phyloP scores from a whole-genome alignment of 2,329 filamentous ascomycete species.

The Aspergillus luchuensis region DNA sequence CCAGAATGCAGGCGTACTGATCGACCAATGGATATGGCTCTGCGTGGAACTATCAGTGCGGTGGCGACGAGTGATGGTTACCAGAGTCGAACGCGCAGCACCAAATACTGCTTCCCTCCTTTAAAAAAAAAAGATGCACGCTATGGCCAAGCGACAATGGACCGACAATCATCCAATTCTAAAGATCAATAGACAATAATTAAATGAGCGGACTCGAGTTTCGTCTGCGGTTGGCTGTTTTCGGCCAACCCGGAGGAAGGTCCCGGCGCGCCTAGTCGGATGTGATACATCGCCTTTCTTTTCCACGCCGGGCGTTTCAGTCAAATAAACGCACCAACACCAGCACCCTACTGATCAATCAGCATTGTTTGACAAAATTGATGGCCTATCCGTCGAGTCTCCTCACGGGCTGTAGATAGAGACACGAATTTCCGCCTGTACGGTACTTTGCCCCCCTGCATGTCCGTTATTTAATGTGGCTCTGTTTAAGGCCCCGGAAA shows the following conservation, averaged over 20 bases:
- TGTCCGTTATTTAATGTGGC: constrained; percentile 25
- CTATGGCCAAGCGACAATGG: not conserved
- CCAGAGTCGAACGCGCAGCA: not conserved
- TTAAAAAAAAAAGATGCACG: not conserved
- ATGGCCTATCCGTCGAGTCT: not conserved
- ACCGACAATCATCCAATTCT: not conserved
- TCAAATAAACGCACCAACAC: constrained; percentile 2
- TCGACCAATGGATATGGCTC: constrained; percentile 1
- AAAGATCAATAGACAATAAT: constrained; percentile 1
- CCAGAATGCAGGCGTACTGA: not conserved
- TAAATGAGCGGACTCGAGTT: not conserved
- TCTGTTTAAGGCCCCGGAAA: not conserved
- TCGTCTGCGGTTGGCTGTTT: not conserved
- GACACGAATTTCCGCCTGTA: constrained; percentile 10
- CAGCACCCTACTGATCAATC: constrained; percentile 2
- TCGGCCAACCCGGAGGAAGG: not conserved
- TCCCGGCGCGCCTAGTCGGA: constrained; percentile 1
- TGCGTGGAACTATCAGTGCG: constrained; percentile 4
- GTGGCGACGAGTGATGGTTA: not conserved
- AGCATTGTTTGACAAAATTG: not conserved
- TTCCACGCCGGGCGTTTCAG: constrained; percentile 7
- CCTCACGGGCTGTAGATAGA: constrained; percentile 6
- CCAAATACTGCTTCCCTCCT: not conserved
- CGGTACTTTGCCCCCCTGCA: constrained; percentile 21
- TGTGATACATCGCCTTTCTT: constrained; percentile 18